Percentiles rank a stretch among this genome's conserved stretches.
phyloP scores from a whole-genome alignment of 2,329 filamentous ascomycete species.

The Ilyonectria destructans region DNA sequence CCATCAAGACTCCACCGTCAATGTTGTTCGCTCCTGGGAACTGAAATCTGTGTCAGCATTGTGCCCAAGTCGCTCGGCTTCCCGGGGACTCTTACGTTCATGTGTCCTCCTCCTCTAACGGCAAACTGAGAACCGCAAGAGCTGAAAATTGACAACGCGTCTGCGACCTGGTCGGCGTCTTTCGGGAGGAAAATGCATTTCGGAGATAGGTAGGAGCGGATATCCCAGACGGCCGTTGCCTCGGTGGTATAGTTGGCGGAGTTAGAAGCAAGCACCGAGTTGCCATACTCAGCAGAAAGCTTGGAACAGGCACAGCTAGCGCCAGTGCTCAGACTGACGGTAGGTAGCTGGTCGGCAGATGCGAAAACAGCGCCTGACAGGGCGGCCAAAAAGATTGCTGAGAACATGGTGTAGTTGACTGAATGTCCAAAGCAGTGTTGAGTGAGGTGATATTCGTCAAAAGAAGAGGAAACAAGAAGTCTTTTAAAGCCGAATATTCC shows the following conservation, averaged over 20 bases:
- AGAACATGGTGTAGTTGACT: neutral
- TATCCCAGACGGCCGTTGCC: conserved; percentile 10
- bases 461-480: no score
- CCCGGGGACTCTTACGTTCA: conserved; percentile 33
- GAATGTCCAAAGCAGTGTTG: neutral
- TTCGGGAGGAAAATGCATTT: conserved; percentile 13
- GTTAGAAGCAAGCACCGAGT: neutral
- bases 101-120: conserved; percentile 42
- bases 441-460: neutral
- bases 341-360: neutral
- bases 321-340: conserved; percentile 1
- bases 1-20: conserved; percentile 31
- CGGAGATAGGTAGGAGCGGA: conserved; percentile 6
- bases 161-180: conserved; percentile 6
- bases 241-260: conserved; percentile 15
- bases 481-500: neutral
- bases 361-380: neutral
- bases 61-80: neutral
- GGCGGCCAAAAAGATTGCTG: neutral
- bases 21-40: conserved; percentile 41
- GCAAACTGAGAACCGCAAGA: conserved; percentile 33
- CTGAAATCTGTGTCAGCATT: neutral
- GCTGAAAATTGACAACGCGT: neutral
- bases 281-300: neutral
- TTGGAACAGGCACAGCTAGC: conserved; percentile 12